Evolutionary conservation across 225 moss, liverwort and hornwort species (phyloP), one percentile per base, ranked within the genome.

Genomic region (Sphagnum contortum): DNA sequence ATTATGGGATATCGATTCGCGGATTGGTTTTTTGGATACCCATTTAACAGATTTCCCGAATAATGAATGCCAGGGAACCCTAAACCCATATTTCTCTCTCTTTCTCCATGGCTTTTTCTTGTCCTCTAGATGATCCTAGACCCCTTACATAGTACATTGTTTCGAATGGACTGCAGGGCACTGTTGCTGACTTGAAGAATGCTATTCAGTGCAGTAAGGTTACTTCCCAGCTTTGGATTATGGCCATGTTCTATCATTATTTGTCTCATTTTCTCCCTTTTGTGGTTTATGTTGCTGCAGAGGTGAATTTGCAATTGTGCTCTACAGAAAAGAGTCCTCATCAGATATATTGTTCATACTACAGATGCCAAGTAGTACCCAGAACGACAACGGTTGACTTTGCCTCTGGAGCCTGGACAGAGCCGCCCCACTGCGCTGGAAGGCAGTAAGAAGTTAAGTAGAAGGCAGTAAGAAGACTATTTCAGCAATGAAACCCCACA

Each of bases 361-460:
- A 55, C 69, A 92, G 96, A 69, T 52, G 75, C 66, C 45, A 96
- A 89, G 74, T 92, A 80, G 66, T 78, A 87, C 49, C 87, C 88
- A 44, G 85, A 85, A 2, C 82, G 90, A 57, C 92, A 92, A 71
- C 90, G 85, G 65, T 73, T 96, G 3, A 92, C 92, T 2, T 69
- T 96, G 57, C 87, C 88, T 12, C 76, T 77, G 9, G 84, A 82
- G 73, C 72, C 46, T 7, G 80, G 85, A 63, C 88, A 92, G 59
- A 63, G 57, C 3, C 78, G 85, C n/a, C 69, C 87, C 44, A 45
- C 72, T 1, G 74, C 79, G 61, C 57, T 92, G 68, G 87, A 96
- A 0, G 55, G 54, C 47, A 69, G 66, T 10, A 96, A 96, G 64
- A 79, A 83, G 68, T 58, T 96, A 48, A 87, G n/a, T n/a, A n/a